Conservation (phyloP, 805 yeast genomes). For the Barnettozyma sucrosica region DNA sequence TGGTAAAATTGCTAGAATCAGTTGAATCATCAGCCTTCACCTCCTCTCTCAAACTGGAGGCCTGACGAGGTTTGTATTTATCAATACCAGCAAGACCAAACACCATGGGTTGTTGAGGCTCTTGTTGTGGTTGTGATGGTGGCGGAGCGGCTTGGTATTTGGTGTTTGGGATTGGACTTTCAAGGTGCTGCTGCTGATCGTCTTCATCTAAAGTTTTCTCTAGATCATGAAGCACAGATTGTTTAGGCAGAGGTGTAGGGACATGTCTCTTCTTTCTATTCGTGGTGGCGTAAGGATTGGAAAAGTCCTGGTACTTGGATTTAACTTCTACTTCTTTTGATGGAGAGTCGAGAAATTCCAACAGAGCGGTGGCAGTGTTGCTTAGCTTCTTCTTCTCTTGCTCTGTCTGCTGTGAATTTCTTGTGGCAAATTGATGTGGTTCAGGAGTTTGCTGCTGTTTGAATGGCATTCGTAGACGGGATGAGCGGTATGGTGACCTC, state of each 20-base stretch:
- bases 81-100: conserved; percentile 6
- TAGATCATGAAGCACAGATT: conserved; percentile 18
- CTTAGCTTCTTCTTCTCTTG: conserved; percentile 5
- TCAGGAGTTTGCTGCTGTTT: conserved; percentile 4
- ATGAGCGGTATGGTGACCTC: conserved; percentile 1
- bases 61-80: conserved; percentile 29
- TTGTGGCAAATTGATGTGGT: not conserved
- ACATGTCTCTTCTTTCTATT: conserved; percentile 11
- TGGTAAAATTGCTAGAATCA: not conserved
- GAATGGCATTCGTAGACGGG: conserved; percentile 4
- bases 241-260: conserved; percentile 7
- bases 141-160: not conserved
- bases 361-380: not conserved
- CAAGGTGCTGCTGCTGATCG: not conserved
- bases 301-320: conserved; percentile 18
- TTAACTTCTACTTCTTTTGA: not conserved
- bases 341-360: not conserved
- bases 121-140: not conserved
- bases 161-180: not conserved
- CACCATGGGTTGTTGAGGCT: conserved; percentile 4
- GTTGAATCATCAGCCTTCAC: not conserved
- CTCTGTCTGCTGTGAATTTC: not conserved
- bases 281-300: conserved; percentile 38
- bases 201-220: conserved; percentile 17
- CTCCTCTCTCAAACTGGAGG: conserved; percentile 1